Conservation (phyloP, 129 eudicot species). For the Flaveria ramosissima region DNA sequence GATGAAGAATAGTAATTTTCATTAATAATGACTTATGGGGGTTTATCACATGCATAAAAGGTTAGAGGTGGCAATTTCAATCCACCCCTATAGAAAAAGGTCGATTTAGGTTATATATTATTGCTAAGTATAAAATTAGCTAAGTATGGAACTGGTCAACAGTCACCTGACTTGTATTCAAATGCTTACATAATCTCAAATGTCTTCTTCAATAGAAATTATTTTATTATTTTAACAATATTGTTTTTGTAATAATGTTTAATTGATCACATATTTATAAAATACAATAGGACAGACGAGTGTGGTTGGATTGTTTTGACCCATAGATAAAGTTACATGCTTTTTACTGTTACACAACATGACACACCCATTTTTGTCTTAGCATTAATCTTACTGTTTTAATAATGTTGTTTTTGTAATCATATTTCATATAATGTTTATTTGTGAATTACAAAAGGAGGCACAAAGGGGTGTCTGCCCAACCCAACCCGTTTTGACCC, state of each 20-base stretch:
- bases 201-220: neutral
- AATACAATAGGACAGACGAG: neutral
- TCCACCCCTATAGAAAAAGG: too few relatives aligned
- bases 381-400: neutral
- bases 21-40: neutral
- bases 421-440: neutral
- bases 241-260: neutral
- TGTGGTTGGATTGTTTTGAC: neutral
- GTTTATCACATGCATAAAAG: neutral
- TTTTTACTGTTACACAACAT: slow-evolving; percentile 1
- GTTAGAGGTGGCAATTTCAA: neutral
- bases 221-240: neutral
- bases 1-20: neutral
- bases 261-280: neutral
- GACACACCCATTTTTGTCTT: neutral
- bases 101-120: neutral
- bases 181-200: neutral
- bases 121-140: slow-evolving; percentile 7
- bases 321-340: neutral
- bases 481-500: neutral
- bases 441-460: neutral
- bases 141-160: neutral
- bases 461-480: neutral
- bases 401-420: neutral
- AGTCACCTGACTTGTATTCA: neutral